phyloP scores from a whole-genome alignment of 23 red algal species.

The Chondrus crispus region DNA sequence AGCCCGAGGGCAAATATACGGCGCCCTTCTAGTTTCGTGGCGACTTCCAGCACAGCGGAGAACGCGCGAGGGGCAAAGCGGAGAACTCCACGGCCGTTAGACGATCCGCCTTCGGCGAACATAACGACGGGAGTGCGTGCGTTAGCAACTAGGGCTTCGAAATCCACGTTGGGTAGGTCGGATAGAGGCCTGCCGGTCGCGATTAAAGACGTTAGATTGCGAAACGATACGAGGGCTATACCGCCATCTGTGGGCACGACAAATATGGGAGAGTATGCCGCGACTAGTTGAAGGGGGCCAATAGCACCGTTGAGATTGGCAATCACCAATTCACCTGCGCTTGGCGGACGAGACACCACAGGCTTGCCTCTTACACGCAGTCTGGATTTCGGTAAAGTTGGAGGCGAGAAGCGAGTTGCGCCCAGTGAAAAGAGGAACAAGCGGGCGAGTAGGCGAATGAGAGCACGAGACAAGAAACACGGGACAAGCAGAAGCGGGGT shows the following conservation, averaged over 20 bases:
- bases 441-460: not conserved
- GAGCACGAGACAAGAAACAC: not conserved
- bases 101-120: slow-evolving; percentile 47
- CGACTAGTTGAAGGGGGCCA: not conserved
- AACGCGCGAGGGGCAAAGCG: not conserved
- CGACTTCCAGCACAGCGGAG: not conserved
- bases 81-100: slow-evolving; percentile 60
- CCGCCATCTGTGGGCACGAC: not conserved
- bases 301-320: slow-evolving; percentile 13
- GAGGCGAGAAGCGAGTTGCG: not conserved
- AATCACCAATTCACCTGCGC: slow-evolving; percentile 1
- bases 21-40: not conserved
- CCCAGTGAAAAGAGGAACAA: not conserved
- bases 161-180: not conserved
- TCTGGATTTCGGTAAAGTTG: too few relatives aligned
- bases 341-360: too few relatives aligned
- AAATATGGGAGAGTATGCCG: slow-evolving; percentile 48
- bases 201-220: not conserved
- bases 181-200: not conserved
- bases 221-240: not conserved
- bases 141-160: not conserved
- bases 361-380: too few relatives aligned
- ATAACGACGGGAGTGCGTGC: slow-evolving; percentile 25
- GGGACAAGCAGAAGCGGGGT: not conserved
- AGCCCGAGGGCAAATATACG: not conserved